phyloP scores from a whole-genome alignment of 768 basidiomycete genomes.

The Trametes villosa region DNA sequence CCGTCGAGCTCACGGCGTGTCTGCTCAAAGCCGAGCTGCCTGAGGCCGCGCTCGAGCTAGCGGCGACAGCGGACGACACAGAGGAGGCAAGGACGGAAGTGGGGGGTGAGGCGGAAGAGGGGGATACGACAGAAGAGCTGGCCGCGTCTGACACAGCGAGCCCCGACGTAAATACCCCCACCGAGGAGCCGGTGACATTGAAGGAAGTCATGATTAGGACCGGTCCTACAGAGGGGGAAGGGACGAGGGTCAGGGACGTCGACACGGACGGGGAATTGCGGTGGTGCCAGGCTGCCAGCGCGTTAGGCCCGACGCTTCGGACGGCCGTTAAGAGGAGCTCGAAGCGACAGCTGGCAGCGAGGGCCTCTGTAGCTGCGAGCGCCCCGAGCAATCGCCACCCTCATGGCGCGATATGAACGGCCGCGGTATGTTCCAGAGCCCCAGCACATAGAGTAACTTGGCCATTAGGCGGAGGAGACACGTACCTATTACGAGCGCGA shows the following conservation, averaged over 20 bases:
- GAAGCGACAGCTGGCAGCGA: constrained; percentile 21
- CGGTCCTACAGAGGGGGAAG: constrained; percentile 14
- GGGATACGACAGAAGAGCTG: constrained; percentile 1
- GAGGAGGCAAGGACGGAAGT: not conserved
- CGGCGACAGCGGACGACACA: not conserved
- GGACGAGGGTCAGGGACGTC: constrained; percentile 12
- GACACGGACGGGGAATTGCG: constrained; percentile 10
- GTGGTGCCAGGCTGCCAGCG: constrained; percentile 11
- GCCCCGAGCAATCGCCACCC: constrained; percentile 15
- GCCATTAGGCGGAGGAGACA: not conserved
- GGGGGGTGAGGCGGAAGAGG: not conserved
- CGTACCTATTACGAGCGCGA: constrained; percentile 3
- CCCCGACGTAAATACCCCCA: constrained; percentile 14
- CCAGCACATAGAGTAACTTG: not conserved
- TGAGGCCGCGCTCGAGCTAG: constrained; percentile 1
- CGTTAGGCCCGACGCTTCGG: constrained; percentile 13
- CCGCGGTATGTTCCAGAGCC: constrained; percentile 1
- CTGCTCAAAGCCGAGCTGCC: not conserved
- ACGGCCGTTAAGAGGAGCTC: constrained; percentile 12
- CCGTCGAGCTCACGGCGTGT: not conserved
- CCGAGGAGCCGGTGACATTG: constrained; percentile 15
- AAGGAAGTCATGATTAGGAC: constrained; percentile 5
- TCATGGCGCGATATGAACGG: not conserved
- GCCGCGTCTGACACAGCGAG: constrained; percentile 3
- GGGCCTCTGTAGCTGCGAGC: constrained; percentile 24